Conservation (phyloP, 306 rosid genomes). For the Rubus idaeus region DNA sequence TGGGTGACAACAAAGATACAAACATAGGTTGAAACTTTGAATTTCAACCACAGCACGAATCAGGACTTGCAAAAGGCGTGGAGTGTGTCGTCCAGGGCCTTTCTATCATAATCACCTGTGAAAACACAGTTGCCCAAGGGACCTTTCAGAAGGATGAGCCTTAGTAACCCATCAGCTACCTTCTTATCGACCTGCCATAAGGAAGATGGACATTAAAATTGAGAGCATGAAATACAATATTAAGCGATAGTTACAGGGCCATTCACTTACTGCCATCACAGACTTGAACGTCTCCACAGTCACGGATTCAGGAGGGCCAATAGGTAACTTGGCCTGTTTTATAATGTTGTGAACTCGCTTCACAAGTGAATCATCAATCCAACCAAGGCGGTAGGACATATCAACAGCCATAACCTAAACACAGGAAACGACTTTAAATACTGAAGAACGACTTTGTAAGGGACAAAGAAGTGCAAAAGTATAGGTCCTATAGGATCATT, state of each 20-base stretch:
- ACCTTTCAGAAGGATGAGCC: slow-evolving; percentile 88
- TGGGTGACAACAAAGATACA: slow-evolving; percentile 7
- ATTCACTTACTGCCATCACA: slow-evolving; percentile 79
- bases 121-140: slow-evolving; percentile 88
- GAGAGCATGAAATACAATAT: not conserved
- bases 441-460: not conserved
- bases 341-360: slow-evolving; percentile 69
- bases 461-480: slow-evolving; percentile 10
- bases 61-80: slow-evolving; percentile 68
- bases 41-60: slow-evolving; percentile 27
- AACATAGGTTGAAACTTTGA: no score
- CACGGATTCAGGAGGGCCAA: slow-evolving; percentile 64
- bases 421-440: slow-evolving; percentile 31
- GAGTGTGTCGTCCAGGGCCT: slow-evolving; percentile 82
- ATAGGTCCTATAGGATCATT: slow-evolving; percentile 9
- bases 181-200: slow-evolving; percentile 83
- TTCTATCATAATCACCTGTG: slow-evolving; percentile 84
- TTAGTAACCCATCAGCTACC: slow-evolving; percentile 89
- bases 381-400: slow-evolving; percentile 90
- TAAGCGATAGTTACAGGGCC: slow-evolving; percentile 3
- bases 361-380: slow-evolving; percentile 88
- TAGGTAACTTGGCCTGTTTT: slow-evolving; percentile 67
- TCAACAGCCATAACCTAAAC: slow-evolving; percentile 92
- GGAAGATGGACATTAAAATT: slow-evolving; percentile 23
- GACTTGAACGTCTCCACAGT: slow-evolving; percentile 86